A percentile compares a stretch with the other conserved stretches of the same genome.
Evolutionary conservation across 225 moss, liverwort and hornwort species (phyloP).

Genomic region (Physcomitrellopsis africana): DNA sequence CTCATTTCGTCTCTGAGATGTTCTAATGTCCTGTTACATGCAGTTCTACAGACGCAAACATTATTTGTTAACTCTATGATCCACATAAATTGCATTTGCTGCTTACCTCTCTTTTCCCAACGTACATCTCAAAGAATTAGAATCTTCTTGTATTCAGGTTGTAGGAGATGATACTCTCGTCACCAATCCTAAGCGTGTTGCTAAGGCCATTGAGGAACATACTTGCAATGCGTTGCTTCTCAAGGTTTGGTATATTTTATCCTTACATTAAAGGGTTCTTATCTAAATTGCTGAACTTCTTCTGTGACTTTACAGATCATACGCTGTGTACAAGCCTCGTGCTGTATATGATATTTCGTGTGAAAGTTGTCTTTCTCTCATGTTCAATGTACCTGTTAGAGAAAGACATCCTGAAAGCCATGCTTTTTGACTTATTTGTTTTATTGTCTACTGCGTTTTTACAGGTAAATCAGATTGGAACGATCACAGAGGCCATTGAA

Average conservation of each 20-base stretch:
- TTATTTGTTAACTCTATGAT: constrained; percentile 14
- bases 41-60: not conserved
- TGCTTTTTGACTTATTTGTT: constrained; percentile 21
- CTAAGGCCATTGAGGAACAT: constrained; percentile 85
- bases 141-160: constrained; percentile 49
- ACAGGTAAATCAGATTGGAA: constrained; percentile 95
- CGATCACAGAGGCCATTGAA: constrained; percentile 92
- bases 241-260: constrained; percentile 55
- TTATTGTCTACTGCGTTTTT: constrained; percentile 1
- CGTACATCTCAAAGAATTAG: constrained; percentile 5
- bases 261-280: not conserved
- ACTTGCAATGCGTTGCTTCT: constrained; percentile 95
- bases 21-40: not conserved
- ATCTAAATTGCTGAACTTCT: not conserved
- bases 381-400: constrained; percentile 1
- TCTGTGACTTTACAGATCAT: constrained; percentile 4
- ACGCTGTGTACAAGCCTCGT: constrained; percentile 6
- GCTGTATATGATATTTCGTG: not conserved
- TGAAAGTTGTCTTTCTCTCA: constrained; percentile 2
- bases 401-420: not conserved
- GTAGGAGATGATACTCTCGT: constrained; percentile 96
- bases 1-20: not conserved
- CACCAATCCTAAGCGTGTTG: constrained; percentile 96
- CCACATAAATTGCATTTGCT: constrained; percentile 16
- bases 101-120: constrained; percentile 4